phyloP scores from a whole-genome alignment of 202 grass and related monocot genomes.

The Hordeum pubiflorum region DNA sequence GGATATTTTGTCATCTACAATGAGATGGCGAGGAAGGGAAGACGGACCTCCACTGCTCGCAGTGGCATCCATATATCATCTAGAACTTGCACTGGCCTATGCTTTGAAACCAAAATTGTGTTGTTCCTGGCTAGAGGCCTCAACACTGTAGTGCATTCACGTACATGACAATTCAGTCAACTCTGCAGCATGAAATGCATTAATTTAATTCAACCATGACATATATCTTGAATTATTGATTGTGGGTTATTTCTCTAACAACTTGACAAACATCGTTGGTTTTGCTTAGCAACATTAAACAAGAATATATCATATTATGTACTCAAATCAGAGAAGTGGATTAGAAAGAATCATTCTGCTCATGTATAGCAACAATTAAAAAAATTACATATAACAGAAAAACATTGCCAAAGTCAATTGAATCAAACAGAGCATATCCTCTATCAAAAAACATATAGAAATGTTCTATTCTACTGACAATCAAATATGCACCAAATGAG shows the following conservation, averaged over 20 bases:
- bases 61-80: conserved; percentile 56
- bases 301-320: conserved; percentile 12
- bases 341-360: conserved; percentile 16
- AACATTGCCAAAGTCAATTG: neutral
- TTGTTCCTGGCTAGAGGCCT: conserved; percentile 1
- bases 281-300: conserved; percentile 10
- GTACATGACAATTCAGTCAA: conserved; percentile 1
- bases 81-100: conserved; percentile 21
- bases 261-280: conserved; percentile 11
- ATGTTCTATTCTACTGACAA: neutral
- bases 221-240: conserved; percentile 16
- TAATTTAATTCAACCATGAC: conserved; percentile 22
- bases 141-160: neutral
- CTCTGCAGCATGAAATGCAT: conserved; percentile 30
- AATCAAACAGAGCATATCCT: conserved; percentile 9
- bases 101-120: conserved; percentile 21
- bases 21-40: conserved; percentile 53
- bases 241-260: conserved; percentile 14
- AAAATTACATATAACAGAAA: neutral
- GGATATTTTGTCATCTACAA: conserved; percentile 61
- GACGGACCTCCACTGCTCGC: conserved; percentile 50
- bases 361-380: conserved; percentile 7
- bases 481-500: conserved; percentile 5
- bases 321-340: conserved; percentile 19
- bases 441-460: neutral